Percentiles rank a stretch among this genome's conserved stretches.
phyloP scores from a whole-genome alignment of 768 basidiomycete genomes.

The Tulasnella sp. region DNA sequence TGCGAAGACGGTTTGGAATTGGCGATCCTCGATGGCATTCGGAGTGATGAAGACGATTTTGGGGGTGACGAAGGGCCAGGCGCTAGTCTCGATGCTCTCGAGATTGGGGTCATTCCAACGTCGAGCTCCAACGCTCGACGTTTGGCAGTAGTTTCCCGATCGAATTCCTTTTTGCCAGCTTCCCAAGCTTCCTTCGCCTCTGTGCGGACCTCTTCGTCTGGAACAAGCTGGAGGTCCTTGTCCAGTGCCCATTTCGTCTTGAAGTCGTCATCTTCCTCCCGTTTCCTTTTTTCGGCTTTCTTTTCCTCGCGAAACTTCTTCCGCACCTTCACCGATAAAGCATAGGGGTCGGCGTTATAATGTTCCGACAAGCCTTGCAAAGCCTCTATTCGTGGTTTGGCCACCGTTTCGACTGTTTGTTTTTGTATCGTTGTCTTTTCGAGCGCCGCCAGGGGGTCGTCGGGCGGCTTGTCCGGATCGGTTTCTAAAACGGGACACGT shows the following conservation, averaged over 20 bases:
- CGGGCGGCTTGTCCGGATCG: conserved; percentile 40
- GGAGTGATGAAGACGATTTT: conserved; percentile 1
- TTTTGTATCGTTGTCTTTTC: conserved; percentile 86
- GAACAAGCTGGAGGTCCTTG: conserved; percentile 57
- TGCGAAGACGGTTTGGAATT: neutral
- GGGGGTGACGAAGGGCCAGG: conserved; percentile 5
- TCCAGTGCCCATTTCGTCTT: conserved; percentile 76
- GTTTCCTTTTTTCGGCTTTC: conserved; percentile 66
- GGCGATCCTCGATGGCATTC: conserved; percentile 17
- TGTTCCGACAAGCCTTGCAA: conserved; percentile 73
- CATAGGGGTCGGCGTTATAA: conserved; percentile 82
- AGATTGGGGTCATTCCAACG: conserved; percentile 21
- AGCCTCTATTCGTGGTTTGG: conserved; percentile 74
- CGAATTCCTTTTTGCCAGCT: conserved; percentile 49
- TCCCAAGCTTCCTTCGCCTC: conserved; percentile 65
- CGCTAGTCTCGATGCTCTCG: conserved; percentile 18
- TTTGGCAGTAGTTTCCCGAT: conserved; percentile 39
- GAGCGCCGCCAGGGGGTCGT: conserved; percentile 80
- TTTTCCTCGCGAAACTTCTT: conserved; percentile 85
- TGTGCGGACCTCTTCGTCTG: conserved; percentile 55
- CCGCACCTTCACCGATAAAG: conserved; percentile 67
- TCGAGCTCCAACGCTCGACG: conserved; percentile 29
- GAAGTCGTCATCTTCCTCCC: conserved; percentile 64
- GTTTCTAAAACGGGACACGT: conserved; percentile 19
- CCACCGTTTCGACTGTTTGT: conserved; percentile 64